Evolutionary conservation across 768 basidiomycete species (phyloP), one percentile per base, ranked within the genome.

Genomic region (Naganishia randhawae): DNA sequence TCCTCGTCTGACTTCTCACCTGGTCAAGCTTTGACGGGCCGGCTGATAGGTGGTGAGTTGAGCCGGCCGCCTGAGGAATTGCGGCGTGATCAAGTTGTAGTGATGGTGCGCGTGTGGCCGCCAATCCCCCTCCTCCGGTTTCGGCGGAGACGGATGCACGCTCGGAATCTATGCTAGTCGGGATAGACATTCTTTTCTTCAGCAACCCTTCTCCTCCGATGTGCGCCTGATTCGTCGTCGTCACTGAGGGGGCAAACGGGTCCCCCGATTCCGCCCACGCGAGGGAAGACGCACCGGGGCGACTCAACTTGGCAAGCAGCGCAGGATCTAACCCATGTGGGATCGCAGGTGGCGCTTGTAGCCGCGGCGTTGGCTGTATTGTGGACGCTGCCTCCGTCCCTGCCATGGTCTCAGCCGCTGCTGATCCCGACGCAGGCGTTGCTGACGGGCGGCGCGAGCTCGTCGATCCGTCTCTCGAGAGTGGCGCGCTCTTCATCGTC

Each of bases 1-100:
- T 76, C 63, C 78, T 66, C 22, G 78, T 79, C 37, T 76, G 73
- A 29, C 73, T 74, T 10, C 72, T 61, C 22, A 78, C 73, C 50
- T 77, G 74, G 19, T 78, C 77, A 37, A 77, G 69, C 16, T 71
- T 72, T 22, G 72, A 71, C 37, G 57, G 57, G 10, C 57, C 57
- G 25, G 25, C 33, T 22, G 57, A 27, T n/a, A 22, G 29, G 41
- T 19, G 41, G 32, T 52, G 29, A 4, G 51, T 33, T 7, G 29
- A 25, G n/a, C n/a, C 19, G n/a, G 3, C n/a, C 6, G 25, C 45
- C 7, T 22, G 45, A 6, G 19, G 19, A 39, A 8, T 48, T 48
- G 45, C n/a, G n/a, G n/a, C n/a, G n/a, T n/a, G n/a, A n/a, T n/a
- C n/a, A n/a, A n/a, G n/a, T n/a, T n/a, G n/a, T n/a, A n/a, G n/a